phyloP scores from a whole-genome alignment of 768 basidiomycete genomes.

The Paxillus ammoniavirescens region DNA sequence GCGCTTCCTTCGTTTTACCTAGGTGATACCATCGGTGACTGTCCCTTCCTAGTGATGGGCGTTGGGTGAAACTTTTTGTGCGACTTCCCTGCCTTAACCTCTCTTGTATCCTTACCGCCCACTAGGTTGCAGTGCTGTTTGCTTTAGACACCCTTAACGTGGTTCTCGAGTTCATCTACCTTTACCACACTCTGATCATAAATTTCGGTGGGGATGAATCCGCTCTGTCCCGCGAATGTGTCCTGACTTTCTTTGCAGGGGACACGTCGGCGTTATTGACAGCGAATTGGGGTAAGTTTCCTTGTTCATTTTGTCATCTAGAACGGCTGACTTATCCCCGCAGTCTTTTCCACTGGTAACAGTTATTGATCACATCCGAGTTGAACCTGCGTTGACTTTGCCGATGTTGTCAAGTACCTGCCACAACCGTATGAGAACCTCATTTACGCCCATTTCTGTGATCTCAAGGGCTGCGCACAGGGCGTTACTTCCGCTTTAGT shows the following conservation, averaged over 20 bases:
- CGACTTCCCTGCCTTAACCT: neutral
- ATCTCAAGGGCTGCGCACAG: constrained; percentile 8
- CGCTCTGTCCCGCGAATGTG: neutral
- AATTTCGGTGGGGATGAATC: constrained; percentile 20
- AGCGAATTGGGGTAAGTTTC: constrained; percentile 22
- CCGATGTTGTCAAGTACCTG: constrained; percentile 12
- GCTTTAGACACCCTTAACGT: constrained; percentile 24
- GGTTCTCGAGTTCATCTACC: constrained; percentile 22
- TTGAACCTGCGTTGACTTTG: neutral
- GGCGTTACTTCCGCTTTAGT: constrained; percentile 26
- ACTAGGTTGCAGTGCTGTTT: constrained; percentile 21
- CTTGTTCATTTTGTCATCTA: neutral
- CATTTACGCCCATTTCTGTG: neutral
- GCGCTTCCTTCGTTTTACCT: neutral
- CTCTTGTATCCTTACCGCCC: neutral
- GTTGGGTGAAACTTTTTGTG: constrained; percentile 26
- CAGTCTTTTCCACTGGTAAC: constrained; percentile 31
- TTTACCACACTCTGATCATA: constrained; percentile 24
- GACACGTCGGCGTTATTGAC: constrained; percentile 10
- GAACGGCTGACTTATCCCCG: neutral
- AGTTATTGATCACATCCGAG: neutral
- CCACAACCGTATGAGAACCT: constrained; percentile 20
- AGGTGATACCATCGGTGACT: neutral
- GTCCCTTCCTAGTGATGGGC: constrained; percentile 11
- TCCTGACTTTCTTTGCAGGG: constrained; percentile 6